Conservation (phyloP, 768 basidiomycete genomes). For the Lactarius indigo region DNA sequence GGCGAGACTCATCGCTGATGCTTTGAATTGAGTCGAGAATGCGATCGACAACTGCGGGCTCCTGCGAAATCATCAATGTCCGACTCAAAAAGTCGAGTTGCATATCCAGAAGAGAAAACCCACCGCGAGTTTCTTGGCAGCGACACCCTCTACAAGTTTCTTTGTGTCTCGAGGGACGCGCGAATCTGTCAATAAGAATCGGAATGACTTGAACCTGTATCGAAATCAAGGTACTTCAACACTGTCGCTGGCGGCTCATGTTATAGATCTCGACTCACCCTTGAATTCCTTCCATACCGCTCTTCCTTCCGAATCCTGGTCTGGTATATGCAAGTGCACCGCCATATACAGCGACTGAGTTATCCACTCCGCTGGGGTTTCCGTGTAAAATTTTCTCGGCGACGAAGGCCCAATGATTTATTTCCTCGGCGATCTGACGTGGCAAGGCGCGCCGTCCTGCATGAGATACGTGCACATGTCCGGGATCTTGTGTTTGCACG, state of each 20-base stretch:
- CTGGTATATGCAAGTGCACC: slow-evolving; percentile 90
- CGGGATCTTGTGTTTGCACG: slow-evolving; percentile 34
- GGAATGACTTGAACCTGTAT: slow-evolving; percentile 81
- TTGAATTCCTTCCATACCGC: slow-evolving; percentile 80
- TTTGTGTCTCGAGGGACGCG: slow-evolving; percentile 93
- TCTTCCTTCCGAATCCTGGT: slow-evolving; percentile 69
- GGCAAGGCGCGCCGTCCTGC: slow-evolving; percentile 64
- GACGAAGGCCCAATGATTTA: slow-evolving; percentile 93
- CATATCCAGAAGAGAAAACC: slow-evolving; percentile 25
- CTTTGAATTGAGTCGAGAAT: slow-evolving; percentile 78
- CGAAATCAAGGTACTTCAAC: slow-evolving; percentile 17
- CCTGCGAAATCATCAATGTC: slow-evolving; percentile 37
- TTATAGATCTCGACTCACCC: slow-evolving; percentile 47
- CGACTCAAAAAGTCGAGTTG: neutral
- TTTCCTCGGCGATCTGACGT: slow-evolving; percentile 61
- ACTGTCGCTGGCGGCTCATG: neutral
- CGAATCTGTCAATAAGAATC: slow-evolving; percentile 90
- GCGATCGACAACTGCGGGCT: slow-evolving; percentile 80
- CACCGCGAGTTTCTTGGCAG: slow-evolving; percentile 61
- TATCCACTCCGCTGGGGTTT: slow-evolving; percentile 96
- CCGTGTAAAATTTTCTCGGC: slow-evolving; percentile 96
- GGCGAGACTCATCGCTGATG: slow-evolving; percentile 79
- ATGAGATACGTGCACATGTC: slow-evolving; percentile 61
- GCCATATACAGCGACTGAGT: slow-evolving; percentile 88
- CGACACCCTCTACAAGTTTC: slow-evolving; percentile 87